Evolutionary conservation across 1,139 yeast genomes (phyloP), one percentile per base, ranked within the genome.

Genomic region (Trichomonascaceae sp.): DNA sequence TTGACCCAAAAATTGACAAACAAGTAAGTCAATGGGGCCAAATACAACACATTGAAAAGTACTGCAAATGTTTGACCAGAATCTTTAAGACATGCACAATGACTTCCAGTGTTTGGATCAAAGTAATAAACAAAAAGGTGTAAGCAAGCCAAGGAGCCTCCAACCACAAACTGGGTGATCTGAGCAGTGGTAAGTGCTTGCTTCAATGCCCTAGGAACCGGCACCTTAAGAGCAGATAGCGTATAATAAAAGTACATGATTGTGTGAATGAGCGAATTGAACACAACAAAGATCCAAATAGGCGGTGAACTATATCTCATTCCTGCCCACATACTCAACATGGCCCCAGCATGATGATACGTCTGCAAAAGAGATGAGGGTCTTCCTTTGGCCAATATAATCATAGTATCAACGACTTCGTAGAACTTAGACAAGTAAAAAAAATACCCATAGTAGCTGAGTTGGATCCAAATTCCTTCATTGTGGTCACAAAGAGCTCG

Each of bases 241-340:
- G 86, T 75, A 72, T 82, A 85, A 74, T 85, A 85, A 54, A 81
- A 78, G 74, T 85, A 85, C 91, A 85, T 85, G 70, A 85, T 77
- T 43, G 87, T 76, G 72, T 85, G 91, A 66, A 85, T 84, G 66
- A 85, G 81, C 13, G 89, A 84, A 74, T 85, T 85, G 79, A 85
- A 85, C 27, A 83, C 88, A 53, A 85, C 90, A 69, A 85, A 85
- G 61, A 85, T 82, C 93, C 91, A 85, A 65, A 85, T 84, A 44
- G 91, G 91, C 10, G 90, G 88, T 12, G 88, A 80, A 55, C 81
- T 80, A 68, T 73, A 85, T 55, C 91, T 73, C 55, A 84, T 79
- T 2, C 91, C 93, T 2, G 87, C 81, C 90, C 90, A 85, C 91
- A 85, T 85, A 61, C 88, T 83, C 72, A 85, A 74, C 85, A 85